Conservation (phyloP, 2,329 filamentous ascomycete species). For the Aspergillus calidoustus region DNA sequence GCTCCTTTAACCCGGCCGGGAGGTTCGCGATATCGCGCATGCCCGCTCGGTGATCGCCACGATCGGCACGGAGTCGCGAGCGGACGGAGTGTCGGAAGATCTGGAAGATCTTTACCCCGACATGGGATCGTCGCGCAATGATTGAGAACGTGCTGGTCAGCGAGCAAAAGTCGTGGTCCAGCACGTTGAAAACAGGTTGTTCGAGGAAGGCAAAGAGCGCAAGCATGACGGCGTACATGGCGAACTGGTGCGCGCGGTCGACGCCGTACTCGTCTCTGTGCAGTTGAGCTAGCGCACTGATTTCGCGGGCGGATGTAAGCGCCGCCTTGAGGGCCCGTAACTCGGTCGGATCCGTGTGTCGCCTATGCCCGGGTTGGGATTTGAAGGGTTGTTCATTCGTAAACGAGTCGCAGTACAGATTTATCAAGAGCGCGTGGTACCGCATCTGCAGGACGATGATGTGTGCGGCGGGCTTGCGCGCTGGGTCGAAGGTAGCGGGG, state of each 20-base stretch:
- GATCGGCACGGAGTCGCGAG: slow-evolving; percentile 14
- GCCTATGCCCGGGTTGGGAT: slow-evolving; percentile 2
- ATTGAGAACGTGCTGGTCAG: slow-evolving; percentile 31
- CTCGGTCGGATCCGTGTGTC: neutral
- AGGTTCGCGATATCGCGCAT: slow-evolving; percentile 17
- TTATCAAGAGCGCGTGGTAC: slow-evolving; percentile 33
- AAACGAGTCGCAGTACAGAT: slow-evolving; percentile 29
- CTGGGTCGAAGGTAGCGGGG: slow-evolving; percentile 9
- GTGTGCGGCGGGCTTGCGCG: slow-evolving; percentile 17
- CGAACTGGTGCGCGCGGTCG: slow-evolving; percentile 32
- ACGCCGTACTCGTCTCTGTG: slow-evolving; percentile 33
- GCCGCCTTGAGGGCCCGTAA: slow-evolving; percentile 17
- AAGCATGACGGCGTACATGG: slow-evolving; percentile 33
- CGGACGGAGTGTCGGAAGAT: slow-evolving; percentile 32
- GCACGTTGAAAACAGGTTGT: slow-evolving; percentile 25
- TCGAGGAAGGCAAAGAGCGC: slow-evolving; percentile 32
- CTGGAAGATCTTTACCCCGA: slow-evolving; percentile 31
- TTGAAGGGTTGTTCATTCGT: slow-evolving; percentile 11
- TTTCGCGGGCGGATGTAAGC: slow-evolving; percentile 27
- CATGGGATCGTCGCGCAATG: slow-evolving; percentile 30
- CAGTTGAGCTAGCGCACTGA: slow-evolving; percentile 27
- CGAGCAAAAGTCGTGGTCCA: slow-evolving; percentile 31
- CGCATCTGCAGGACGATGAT: slow-evolving; percentile 30
- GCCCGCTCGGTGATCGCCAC: neutral
- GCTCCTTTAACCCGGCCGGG: slow-evolving; percentile 24